phyloP scores from a whole-genome alignment of 2,329 filamentous ascomycete genomes.

The Alternaria viburni region DNA sequence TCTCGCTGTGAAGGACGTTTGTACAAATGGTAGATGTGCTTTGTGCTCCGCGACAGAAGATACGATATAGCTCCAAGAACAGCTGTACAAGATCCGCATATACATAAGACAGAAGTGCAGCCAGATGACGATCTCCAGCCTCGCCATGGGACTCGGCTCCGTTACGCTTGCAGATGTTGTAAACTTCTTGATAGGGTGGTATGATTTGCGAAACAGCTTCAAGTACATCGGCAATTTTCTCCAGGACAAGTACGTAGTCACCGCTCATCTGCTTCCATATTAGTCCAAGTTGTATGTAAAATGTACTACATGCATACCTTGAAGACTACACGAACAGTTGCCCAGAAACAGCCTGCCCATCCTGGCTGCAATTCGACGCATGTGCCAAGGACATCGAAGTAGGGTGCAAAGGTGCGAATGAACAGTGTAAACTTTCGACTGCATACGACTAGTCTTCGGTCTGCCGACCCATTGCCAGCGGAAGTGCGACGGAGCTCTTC shows the following conservation, averaged over 20 bases:
- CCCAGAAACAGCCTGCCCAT: constrained; percentile 36
- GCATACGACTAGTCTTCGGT: constrained; percentile 18
- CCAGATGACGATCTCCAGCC: constrained; percentile 15
- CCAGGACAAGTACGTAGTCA: constrained; percentile 26
- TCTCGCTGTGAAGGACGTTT: not conserved
- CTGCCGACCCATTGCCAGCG: constrained; percentile 10
- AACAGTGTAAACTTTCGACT: constrained; percentile 30
- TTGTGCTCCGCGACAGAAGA: constrained; percentile 30
- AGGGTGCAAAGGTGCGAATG: constrained; percentile 28
- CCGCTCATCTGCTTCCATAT: constrained; percentile 24
- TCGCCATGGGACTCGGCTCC: not conserved
- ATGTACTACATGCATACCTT: constrained; percentile 21
- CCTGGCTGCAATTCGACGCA: constrained; percentile 22
- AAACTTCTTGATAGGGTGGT: constrained; percentile 32
- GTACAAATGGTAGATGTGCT: constrained; percentile 23
- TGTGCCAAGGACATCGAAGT: constrained; percentile 34
- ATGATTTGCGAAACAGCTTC: constrained; percentile 27
- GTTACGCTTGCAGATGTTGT: constrained; percentile 19
- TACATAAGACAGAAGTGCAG: constrained; percentile 30
- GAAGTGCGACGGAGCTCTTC: constrained; percentile 23
- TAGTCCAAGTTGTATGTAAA: not conserved
- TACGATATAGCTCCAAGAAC: constrained; percentile 32
- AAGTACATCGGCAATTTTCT: constrained; percentile 34
- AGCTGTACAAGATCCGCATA: constrained; percentile 37
- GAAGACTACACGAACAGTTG: constrained; percentile 27